Evolutionary conservation across 2,329 filamentous ascomycete species (phyloP), one percentile per base, ranked within the genome.

Genomic region (Sclerotinia borealis): DNA sequence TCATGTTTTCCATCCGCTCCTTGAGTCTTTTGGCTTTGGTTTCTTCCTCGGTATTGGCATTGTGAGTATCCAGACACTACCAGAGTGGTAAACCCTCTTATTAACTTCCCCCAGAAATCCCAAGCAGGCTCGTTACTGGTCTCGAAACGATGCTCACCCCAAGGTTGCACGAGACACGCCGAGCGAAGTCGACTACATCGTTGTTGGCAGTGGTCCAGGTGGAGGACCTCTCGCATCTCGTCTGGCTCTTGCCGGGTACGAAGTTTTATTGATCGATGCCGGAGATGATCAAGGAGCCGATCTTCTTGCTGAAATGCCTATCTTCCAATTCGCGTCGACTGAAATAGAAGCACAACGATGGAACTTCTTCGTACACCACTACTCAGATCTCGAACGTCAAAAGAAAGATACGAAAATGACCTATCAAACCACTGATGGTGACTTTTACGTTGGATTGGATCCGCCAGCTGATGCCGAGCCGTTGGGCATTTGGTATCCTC

Each of bases 131-230:
- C 59, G 43, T 36, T 61, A 61, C 29, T 61, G 59, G 59, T 45
- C 49, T 47, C 59, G 41, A 56, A 55, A 45, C 19, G 29, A 55
- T 29, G 39, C 39, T 25, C 59, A 49, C 27, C n/a, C 37, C 13
- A 34, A 52, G 4, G 9, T 41, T 7, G 11, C n/a, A 37, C 17
- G 11, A 22, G 39, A 61, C 5, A 48, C 29, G 3, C 49, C 49
- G 5, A 56, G 41, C 25, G 59, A 61, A 37, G 59, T 61, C 54
- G 82, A 84, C 63, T 84, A 83, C 72, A 76, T 84, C 17, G 76
- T 84, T 17, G 79, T 84, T 31, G 82, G 82, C 4, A 81, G 79
- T 29, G 81, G 81, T 25, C 75, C 81, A n/a, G 81, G 81, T 41
- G 81, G 81, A 54, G 80, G 77, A 41, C 79, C 81, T 45, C 69